Conservation (phyloP, 768 basidiomycete species). For the Tricholoma matsutake region DNA sequence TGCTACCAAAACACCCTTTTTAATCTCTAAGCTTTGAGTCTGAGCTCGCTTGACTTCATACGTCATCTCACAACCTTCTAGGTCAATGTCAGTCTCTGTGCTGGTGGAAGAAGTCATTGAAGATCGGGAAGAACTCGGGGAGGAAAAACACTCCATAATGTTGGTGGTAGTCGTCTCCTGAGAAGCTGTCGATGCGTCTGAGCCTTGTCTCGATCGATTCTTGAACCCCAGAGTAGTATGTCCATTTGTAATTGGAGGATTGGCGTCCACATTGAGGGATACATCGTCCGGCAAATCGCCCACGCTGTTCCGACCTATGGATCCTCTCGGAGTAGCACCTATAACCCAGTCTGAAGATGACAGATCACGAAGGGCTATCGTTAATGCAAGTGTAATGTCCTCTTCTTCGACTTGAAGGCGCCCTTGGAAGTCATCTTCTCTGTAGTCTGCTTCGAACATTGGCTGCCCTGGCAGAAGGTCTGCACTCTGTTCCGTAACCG, state of each 20-base stretch:
- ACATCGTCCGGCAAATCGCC: conserved; percentile 8
- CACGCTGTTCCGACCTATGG: conserved; percentile 17
- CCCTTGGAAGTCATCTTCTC: conserved; percentile 14
- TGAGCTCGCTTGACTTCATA: conserved; percentile 47
- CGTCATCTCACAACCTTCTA: conserved; percentile 18
- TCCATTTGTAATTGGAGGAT: background rate
- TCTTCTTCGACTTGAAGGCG: conserved; percentile 26
- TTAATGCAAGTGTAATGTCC: conserved; percentile 25
- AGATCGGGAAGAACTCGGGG: conserved; percentile 12
- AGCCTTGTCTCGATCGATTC: conserved; percentile 25
- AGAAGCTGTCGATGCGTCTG: conserved; percentile 31
- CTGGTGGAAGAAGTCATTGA: conserved; percentile 21
- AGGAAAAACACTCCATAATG: conserved; percentile 16
- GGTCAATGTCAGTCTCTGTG: conserved; percentile 21
- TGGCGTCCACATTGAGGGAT: background rate
- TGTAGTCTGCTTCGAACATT: background rate
- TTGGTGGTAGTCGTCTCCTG: conserved; percentile 22
- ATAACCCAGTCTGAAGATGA: background rate
- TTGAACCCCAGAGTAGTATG: background rate
- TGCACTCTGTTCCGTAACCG: background rate
- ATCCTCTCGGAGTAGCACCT: conserved; percentile 15
- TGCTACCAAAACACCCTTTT: conserved; percentile 42
- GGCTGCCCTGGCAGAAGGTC: background rate
- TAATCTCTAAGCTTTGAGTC: conserved; percentile 48
- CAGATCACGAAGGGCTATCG: conserved; percentile 14